Base-by-base conservation (phyloP, 1,284 basidiomycete species). In the Takashimella koratensis region DNA sequence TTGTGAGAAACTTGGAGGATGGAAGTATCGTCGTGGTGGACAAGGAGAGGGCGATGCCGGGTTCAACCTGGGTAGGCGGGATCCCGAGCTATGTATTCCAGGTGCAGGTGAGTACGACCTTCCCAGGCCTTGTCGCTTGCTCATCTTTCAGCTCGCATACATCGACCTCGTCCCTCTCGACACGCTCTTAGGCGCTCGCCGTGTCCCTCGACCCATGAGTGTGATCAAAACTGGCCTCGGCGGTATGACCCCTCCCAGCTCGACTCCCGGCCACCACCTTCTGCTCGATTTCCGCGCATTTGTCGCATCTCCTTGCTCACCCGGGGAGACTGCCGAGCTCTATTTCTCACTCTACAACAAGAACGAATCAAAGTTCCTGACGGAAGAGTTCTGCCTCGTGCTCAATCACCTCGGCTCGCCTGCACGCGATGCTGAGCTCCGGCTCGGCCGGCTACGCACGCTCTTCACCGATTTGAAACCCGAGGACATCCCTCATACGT, bases 301-400 rank as follows among this genome's bases (percentile, higher is more conserved):
- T 66, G 86, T 94, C 23, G 94, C 92, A 5, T 87, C 86, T 5
- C 86, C 86, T 1, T 97, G 93, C 74, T 81, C 84, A 0, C 87
- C 91, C 0, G 93, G 92, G 13, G 94, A 98, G 74, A 88, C 88
- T 0, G 88, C 86, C 4, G 94, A 98, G 71, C 83, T 98, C 4
- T 93, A 87, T 74, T 96, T 98, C 76, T 92, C 91, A 2, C 81
- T 98, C 4, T 98, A 90, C 81, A 89, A 87, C 75, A 87, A 88
- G 65, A 81, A 83, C 46, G 87, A 90, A 49, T 66, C 67, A 6
- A 85, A 88, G 41, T 97, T 96, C 73, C 83, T 98, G 44, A 95
- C 92, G 0, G 95, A 98, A 74, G 95, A 98, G 21, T 96, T 88
- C 69, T 94, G 89, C 67, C 85, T 86, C 19, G 78, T 95, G 39